Evolutionary conservation across 2,329 filamentous ascomycete genomes (phyloP), one percentile per base, ranked within the genome.

Genomic region (Fusarium nisikadoi): DNA sequence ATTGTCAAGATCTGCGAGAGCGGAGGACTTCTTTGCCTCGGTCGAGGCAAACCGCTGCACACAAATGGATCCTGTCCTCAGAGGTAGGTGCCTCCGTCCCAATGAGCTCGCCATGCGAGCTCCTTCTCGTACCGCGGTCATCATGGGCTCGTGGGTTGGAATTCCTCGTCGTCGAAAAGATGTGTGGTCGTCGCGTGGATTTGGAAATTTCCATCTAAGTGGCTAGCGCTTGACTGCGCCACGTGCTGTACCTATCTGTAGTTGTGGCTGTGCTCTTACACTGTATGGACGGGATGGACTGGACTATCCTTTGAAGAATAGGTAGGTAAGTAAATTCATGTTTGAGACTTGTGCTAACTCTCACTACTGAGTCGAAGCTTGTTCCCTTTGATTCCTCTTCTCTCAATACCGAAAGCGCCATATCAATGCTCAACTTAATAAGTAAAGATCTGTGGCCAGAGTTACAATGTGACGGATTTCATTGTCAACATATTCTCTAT

Each of bases 1-100:
- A 42, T 80, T 71, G 75, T 90, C 88, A 67, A 90, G 82, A 67
- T 89, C 87, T 50, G 79, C 75, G 43, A 88, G 79, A 39, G 75
- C 78, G 16, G 82, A 62, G 29, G 70, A 79, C 72, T 82, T 81
- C 55, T 79, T 77, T 17, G 81, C 81, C 67, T 83, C 80, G 49
- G 84, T 85, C n/a, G 87, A 88, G 63, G 83, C 83, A 76, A 84
- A 86, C 79, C 85, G 81, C 65, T 80, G 79, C 39, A 72, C 72
- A 70, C 77, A 78, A 39, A 75, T 53, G 29, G 75, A 72, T 20
- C 64, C 65, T 29, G 76, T 55, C 46, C 76, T 73, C 43, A 78
- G 63, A 35, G 71, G 61, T 46, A 81, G 55, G 66, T 78, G 76
- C 60, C 75, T 77, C 60, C 75, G 73, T 47, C 79, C 74, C 63